Conservation (phyloP, 345 rosid species). For the Eucalyptus marginata region DNA sequence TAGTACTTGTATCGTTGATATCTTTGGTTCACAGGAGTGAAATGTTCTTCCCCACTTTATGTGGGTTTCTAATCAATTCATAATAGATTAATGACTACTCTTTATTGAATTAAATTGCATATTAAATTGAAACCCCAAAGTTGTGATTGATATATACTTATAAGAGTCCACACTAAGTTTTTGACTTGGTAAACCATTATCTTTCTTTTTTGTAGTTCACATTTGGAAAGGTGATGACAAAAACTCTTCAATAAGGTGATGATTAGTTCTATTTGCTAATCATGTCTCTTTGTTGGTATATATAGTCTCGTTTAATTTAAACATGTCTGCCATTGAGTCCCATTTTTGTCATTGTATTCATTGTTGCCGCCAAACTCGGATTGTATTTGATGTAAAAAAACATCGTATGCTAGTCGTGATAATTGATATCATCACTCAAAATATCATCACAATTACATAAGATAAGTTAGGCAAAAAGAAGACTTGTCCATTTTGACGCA, state of each 20-base stretch:
- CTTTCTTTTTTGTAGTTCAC: background rate
- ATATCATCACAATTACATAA: background rate
- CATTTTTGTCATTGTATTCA: background rate
- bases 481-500: background rate
- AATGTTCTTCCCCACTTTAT: too few relatives aligned
- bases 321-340: background rate
- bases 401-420: background rate
- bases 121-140: too few relatives aligned
- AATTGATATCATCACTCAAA: background rate
- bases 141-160: background rate
- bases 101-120: background rate
- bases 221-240: background rate
- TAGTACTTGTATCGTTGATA: accelerated
- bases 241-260: background rate
- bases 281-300: background rate
- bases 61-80: background rate
- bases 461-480: background rate
- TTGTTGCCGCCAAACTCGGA: background rate
- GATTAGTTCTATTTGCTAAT: too few relatives aligned
- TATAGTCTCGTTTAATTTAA: background rate
- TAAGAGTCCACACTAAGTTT: background rate
- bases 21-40: background rate
- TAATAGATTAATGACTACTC: background rate
- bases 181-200: background rate
- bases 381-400: background rate